A percentile compares a stretch with the other conserved stretches of the same genome.
phyloP scores from a whole-genome alignment of 2,329 filamentous ascomycete genomes.

The Ceratocystis cacaofunesta region DNA sequence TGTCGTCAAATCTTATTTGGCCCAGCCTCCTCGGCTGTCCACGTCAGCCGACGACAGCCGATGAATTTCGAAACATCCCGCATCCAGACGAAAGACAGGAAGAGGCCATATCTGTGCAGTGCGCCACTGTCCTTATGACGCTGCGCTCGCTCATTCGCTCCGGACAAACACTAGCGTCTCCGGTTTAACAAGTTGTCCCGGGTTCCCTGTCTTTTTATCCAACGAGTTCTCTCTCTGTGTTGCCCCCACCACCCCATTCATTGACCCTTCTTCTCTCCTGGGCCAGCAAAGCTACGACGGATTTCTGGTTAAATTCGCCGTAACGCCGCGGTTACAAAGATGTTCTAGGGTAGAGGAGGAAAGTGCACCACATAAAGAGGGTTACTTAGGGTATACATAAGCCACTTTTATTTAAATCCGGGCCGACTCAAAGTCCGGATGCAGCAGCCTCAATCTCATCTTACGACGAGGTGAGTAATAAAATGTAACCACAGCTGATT shows the following conservation, averaged over 20 bases:
- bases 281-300: not conserved
- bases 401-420: not conserved
- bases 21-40: too few relatives aligned
- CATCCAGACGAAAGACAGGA: too few relatives aligned
- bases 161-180: too few relatives aligned
- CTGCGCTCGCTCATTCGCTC: too few relatives aligned
- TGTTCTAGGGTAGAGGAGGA: not conserved
- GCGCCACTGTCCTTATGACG: too few relatives aligned
- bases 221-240: not conserved
- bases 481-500: constrained; percentile 46
- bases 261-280: not conserved
- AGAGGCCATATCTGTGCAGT: too few relatives aligned
- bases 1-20: too few relatives aligned
- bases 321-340: not conserved
- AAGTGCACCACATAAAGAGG: not conserved
- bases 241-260: not conserved
- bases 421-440: not conserved
- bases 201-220: too few relatives aligned
- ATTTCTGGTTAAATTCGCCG: not conserved
- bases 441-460: too few relatives aligned
- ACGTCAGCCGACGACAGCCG: too few relatives aligned
- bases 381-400: not conserved
- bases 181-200: too few relatives aligned
- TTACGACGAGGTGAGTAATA: not conserved
- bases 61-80: too few relatives aligned